Evolutionary conservation across 2,329 filamentous ascomycete species (phyloP), one percentile per base, ranked within the genome.

Genomic region (Penicillium sp.): DNA sequence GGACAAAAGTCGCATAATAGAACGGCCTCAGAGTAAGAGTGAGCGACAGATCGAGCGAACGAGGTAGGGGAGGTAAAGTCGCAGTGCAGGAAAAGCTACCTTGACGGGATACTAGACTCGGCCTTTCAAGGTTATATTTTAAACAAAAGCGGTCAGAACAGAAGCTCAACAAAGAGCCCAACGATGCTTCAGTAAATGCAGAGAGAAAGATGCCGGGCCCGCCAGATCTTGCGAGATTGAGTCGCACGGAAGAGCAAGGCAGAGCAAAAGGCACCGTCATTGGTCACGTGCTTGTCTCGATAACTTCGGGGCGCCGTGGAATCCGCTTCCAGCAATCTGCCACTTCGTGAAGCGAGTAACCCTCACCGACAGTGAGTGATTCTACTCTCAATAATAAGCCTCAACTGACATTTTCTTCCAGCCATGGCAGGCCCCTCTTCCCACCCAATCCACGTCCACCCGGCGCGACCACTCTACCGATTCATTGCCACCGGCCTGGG

Each of bases 401-500:
- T 48, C 16, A 7, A 16, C 39, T 52, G 44, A 52, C 24, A 43
- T 29, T 21, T 51, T 31, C 29, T 18, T 34, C 33, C 24, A 72
- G 69, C 56, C 49, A 74, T 74, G 71, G 69, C 71, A 62, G 66
- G 70, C 54, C 72, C 70, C 26, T 58, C 58, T 24, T 53, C 56
- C 58, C 74, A 76, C 60, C 74, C 74, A 33, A 71, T 76, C 51
- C 72, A 76, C 60, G 63, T 87, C 68, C 85, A 82, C 69, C 82
- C 81, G 31, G 81, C 76, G 45, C 80, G 83, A 57, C 85, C 84
- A 42, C 69, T 96, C 61, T 96, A 97, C 80, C 85, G 90, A 71
- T 88, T 93, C 74, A 83, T 86, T 53, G 93, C 89, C 43, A 96
- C 90, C 42, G 89, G 87, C 57, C 81, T 99, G 58, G 89, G 91